These are phyloP conservation scores for Auriscalpium microsporum DNA, from an alignment of 768 basidiomycete genomes.

Conservation along the genomic window DNA sequence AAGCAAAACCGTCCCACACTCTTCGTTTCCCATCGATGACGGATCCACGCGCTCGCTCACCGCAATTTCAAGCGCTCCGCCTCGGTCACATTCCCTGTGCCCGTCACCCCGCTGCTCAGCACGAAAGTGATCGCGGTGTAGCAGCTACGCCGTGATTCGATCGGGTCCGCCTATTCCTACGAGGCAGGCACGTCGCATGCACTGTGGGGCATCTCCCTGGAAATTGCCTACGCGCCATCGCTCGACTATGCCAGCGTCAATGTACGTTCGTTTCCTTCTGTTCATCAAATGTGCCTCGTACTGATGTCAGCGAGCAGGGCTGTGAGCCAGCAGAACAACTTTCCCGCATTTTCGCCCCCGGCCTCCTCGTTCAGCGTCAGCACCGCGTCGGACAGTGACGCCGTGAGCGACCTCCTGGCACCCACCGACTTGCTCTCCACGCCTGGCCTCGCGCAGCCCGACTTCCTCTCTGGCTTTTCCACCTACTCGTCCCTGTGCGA, in stretches of 20 bases:
- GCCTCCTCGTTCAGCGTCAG: slow-evolving; percentile 9
- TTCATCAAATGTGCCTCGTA: background rate
- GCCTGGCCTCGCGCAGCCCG: background rate
- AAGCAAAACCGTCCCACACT: slow-evolving; percentile 23
- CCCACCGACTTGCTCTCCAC: background rate
- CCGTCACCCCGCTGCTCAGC: background rate
- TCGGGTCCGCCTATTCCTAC: background rate
- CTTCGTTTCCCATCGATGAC: slow-evolving; percentile 11
- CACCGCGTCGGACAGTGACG: slow-evolving; percentile 5
- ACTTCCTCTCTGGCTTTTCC: slow-evolving; percentile 3
- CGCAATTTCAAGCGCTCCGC: slow-evolving; percentile 57
- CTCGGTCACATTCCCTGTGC: slow-evolving; percentile 26
- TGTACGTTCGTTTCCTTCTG: background rate
- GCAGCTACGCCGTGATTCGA: background rate
- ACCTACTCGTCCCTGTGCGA: slow-evolving; percentile 13
- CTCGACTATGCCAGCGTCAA: background rate
- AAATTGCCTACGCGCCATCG: background rate
- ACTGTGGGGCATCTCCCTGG: background rate
- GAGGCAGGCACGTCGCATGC: background rate
- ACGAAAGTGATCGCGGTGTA: background rate
- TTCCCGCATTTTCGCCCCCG: slow-evolving; percentile 12
- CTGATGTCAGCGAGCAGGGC: background rate
- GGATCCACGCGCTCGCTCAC: slow-evolving; percentile 36
- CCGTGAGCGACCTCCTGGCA: background rate
- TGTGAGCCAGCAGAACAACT: background rate